Percentiles rank a stretch among this genome's conserved stretches.
Conservation (phyloP, 768 basidiomycete genomes). For the Austroboletus eburneus region DNA sequence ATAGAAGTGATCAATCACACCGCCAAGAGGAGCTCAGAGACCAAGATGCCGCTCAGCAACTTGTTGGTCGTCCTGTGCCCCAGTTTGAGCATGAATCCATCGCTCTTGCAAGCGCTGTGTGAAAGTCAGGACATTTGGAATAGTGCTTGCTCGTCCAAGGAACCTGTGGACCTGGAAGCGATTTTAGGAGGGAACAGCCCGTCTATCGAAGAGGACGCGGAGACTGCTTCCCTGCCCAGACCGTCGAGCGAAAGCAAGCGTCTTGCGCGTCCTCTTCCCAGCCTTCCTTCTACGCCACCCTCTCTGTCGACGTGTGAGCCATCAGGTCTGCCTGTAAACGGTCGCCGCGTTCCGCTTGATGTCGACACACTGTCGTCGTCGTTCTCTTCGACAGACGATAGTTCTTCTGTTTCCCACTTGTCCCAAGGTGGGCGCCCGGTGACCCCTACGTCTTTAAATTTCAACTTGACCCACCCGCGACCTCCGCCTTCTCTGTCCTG, state of each 20-base stretch:
- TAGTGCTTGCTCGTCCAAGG: slow-evolving; percentile 14
- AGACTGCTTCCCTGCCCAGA: background rate
- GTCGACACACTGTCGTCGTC: slow-evolving; percentile 24
- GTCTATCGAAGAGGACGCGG: no score
- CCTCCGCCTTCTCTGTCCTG: slow-evolving; percentile 51
- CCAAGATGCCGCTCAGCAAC: slow-evolving; percentile 92
- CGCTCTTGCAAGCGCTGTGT: slow-evolving; percentile 66
- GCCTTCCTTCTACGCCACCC: slow-evolving; percentile 16
- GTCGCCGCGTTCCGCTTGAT: slow-evolving; percentile 7
- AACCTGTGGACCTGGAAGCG: slow-evolving; percentile 1
- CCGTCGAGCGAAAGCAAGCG: slow-evolving; percentile 14
- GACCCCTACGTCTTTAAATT: slow-evolving; percentile 32
- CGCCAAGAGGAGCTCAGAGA: slow-evolving; percentile 60
- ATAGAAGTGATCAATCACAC: slow-evolving; percentile 77
- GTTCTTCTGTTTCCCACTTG: slow-evolving; percentile 31
- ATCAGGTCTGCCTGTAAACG: background rate
- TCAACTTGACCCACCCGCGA: slow-evolving; percentile 23
- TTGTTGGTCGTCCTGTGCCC: slow-evolving; percentile 86
- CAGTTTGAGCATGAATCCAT: slow-evolving; percentile 74
- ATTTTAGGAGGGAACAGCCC: background rate
- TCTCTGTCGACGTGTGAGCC: slow-evolving; percentile 6
- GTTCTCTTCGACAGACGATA: slow-evolving; percentile 26
- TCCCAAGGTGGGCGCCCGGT: slow-evolving; percentile 30
- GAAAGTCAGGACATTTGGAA: slow-evolving; percentile 70
- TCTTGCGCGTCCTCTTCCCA: slow-evolving; percentile 22